Percentiles rank a stretch among this genome's conserved stretches.
phyloP scores from a whole-genome alignment of 2,329 filamentous ascomycete species.

The Venturia oleaginea region DNA sequence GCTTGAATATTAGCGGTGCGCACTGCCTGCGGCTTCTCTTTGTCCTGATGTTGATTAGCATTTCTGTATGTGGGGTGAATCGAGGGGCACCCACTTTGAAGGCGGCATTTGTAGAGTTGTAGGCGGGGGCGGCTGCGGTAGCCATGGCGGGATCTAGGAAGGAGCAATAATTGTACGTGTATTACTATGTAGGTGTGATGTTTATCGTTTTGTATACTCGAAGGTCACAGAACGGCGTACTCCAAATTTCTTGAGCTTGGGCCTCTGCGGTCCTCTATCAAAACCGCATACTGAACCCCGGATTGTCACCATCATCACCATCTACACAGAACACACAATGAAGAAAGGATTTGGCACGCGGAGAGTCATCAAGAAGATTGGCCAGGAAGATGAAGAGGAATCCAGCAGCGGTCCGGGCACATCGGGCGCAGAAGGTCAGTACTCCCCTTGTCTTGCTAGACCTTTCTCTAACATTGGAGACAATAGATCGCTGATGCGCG shows the following conservation, averaged over 20 bases:
- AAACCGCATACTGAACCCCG: neutral
- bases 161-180: neutral
- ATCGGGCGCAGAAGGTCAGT: constrained; percentile 10
- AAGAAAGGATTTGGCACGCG: constrained; percentile 47
- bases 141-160: neutral
- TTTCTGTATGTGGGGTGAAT: constrained; percentile 5
- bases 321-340: constrained; percentile 36
- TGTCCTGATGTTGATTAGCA: constrained; percentile 50
- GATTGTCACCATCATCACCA: neutral
- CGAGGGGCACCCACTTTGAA: constrained; percentile 47
- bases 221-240: neutral
- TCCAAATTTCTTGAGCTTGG: constrained; percentile 2
- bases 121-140: neutral
- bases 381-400: constrained; percentile 56
- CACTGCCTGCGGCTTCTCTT: constrained; percentile 98
- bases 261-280: neutral
- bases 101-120: constrained; percentile 45
- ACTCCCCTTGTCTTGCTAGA: constrained; percentile 23
- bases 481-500: constrained; percentile 34
- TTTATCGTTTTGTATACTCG: neutral
- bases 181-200: neutral
- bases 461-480: constrained; percentile 14
- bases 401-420: neutral
- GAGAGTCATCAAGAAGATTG: constrained; percentile 69
- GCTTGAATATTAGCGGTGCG: constrained; percentile 95